These are phyloP conservation scores for Simplicillium sp. DNA, from an alignment of 2,329 filamentous ascomycete genomes.

Conservation along the genomic window DNA sequence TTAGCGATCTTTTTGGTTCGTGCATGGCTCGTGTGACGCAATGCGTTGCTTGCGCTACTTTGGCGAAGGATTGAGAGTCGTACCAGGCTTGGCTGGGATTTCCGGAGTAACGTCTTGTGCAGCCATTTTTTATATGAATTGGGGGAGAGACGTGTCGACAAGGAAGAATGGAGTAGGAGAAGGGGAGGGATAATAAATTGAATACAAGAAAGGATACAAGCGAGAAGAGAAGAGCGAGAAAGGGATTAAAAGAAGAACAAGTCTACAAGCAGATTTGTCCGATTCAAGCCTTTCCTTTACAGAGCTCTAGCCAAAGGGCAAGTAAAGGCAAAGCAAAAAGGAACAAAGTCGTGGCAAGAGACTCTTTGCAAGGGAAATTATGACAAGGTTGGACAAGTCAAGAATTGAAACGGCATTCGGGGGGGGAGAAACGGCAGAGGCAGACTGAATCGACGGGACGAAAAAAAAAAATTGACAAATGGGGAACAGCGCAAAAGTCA, in stretches of 20 bases:
- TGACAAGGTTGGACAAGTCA: conserved; percentile 1
- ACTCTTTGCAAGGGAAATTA: conserved; percentile 4
- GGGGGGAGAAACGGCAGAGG: too few relatives aligned
- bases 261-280: too few relatives aligned
- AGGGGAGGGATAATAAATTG: background rate
- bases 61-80: background rate
- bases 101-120: conserved; percentile 2
- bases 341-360: conserved; percentile 1
- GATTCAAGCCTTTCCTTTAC: too few relatives aligned
- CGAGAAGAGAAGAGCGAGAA: background rate
- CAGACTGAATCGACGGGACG: background rate
- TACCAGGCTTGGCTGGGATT: conserved; percentile 3
- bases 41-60: background rate
- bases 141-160: background rate
- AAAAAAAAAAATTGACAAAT: conserved; percentile 4
- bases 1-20: background rate
- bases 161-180: conserved; percentile 1
- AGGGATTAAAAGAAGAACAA: too few relatives aligned
- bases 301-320: too few relatives aligned
- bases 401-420: background rate
- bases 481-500: background rate
- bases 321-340: background rate
- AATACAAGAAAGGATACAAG: conserved; percentile 2
- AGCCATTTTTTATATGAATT: conserved; percentile 4
- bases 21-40: too few relatives aligned